A percentile compares a stretch with the other conserved stretches of the same genome.
Evolutionary conservation across 1,284 basidiomycete species (phyloP).

Genomic region (Sparassis latifolia): DNA sequence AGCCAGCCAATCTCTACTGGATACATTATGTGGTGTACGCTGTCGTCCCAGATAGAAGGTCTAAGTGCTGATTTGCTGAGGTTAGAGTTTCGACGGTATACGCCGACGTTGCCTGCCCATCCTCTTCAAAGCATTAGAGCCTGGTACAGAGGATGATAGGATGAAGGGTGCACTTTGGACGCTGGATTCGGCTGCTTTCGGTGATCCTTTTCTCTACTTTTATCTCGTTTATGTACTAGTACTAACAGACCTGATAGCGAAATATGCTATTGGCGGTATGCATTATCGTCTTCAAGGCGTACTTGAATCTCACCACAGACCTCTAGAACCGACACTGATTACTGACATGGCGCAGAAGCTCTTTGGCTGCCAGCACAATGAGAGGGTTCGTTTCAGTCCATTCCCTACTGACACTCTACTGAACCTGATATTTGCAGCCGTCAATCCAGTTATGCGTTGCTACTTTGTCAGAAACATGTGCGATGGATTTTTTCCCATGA

Average conservation of each 20-base stretch:
- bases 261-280: slow-evolving; percentile 55
- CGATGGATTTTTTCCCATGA: slow-evolving; percentile 11
- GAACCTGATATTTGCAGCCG: slow-evolving; percentile 32
- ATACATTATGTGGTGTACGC: slow-evolving; percentile 48
- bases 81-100: slow-evolving; percentile 71
- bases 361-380: slow-evolving; percentile 62
- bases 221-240: background rate
- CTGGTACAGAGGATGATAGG: slow-evolving; percentile 76
- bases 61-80: background rate
- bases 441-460: slow-evolving; percentile 64
- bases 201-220: slow-evolving; percentile 21
- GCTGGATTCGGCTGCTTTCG: slow-evolving; percentile 60
- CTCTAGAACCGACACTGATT: slow-evolving; percentile 39
- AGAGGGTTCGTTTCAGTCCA: slow-evolving; percentile 41
- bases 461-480: slow-evolving; percentile 58
- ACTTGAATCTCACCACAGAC: background rate
- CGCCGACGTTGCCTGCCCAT: slow-evolving; percentile 58
- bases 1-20: slow-evolving; percentile 54
- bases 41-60: background rate
- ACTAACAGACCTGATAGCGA: slow-evolving; percentile 25
- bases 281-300: background rate
- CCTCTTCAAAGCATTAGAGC: slow-evolving; percentile 65
- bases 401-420: background rate
- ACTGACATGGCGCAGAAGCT: slow-evolving; percentile 43
- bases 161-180: slow-evolving; percentile 93